Evolutionary conservation across 169 alveolate genomes (phyloP).

Genomic region (Cytauxzoon felis): DNA sequence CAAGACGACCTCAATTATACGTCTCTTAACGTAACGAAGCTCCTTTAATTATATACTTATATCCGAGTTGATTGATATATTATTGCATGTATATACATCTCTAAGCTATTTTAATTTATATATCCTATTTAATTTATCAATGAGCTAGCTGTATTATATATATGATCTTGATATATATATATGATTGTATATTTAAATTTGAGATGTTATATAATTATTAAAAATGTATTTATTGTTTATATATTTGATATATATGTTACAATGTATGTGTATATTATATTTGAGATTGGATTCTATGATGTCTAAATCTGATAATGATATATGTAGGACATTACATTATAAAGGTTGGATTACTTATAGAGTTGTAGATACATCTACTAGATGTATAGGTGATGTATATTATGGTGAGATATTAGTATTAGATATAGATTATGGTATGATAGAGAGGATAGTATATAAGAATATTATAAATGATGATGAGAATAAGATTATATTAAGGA

Average conservation of each 20-base stretch:
- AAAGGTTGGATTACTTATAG: constrained; percentile 16
- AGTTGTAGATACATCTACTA: neutral
- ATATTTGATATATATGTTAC: neutral
- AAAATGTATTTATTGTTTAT: no score
- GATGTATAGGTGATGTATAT: constrained; percentile 19
- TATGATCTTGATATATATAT: no score
- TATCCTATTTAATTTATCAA: no score
- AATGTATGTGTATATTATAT: neutral
- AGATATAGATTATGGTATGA: neutral
- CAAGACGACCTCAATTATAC: no score
- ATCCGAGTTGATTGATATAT: no score
- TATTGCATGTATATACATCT: no score
- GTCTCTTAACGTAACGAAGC: no score
- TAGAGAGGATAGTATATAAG: constrained; percentile 11
- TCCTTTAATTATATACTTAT: no score
- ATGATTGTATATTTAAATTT: no score
- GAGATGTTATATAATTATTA: no score
- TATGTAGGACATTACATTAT: neutral
- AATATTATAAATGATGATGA: neutral
- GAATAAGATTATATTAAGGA: constrained; percentile 1
- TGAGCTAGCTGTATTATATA: no score
- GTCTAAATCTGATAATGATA: neutral
- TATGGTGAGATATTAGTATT: constrained; percentile 14
- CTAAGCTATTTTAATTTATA: no score
- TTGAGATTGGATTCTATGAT: constrained; percentile 5